Evolutionary conservation across 345 rosid genomes (phyloP).

Genomic region (Erodium maritimum): DNA sequence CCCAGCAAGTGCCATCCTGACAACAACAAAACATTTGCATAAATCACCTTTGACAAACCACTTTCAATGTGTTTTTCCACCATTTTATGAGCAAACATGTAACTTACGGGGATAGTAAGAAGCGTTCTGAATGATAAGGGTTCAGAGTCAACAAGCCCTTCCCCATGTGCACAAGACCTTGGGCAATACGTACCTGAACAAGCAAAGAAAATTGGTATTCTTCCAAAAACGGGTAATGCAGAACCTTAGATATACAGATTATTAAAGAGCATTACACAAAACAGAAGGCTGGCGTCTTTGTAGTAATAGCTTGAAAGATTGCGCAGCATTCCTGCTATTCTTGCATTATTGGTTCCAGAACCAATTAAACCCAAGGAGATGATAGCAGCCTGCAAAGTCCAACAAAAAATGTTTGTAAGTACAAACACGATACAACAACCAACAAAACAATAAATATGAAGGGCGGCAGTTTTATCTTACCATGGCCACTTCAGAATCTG

Average conservation of each 20-base stretch:
- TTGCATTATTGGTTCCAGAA: constrained; percentile 94
- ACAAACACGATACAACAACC: constrained; percentile 1
- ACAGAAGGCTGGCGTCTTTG: constrained; percentile 79
- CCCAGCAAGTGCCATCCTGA: constrained; percentile 88
- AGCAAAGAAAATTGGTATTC: not conserved
- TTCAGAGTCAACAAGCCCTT: constrained; percentile 85
- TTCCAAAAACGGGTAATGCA: not conserved
- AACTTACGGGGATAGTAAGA: constrained; percentile 80
- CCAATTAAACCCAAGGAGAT: constrained; percentile 91
- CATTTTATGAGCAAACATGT: not conserved
- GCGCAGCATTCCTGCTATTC: constrained; percentile 94
- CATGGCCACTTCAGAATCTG: constrained; percentile 97
- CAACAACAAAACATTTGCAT: not conserved
- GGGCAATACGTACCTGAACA: constrained; percentile 84
- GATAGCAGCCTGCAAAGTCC: constrained; percentile 61
- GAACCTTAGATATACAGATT: too few relatives aligned
- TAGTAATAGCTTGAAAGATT: constrained; percentile 90
- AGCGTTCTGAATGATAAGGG: constrained; percentile 89
- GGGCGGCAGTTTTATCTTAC: constrained; percentile 27
- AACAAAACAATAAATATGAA: not conserved
- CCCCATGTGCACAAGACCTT: constrained; percentile 88
- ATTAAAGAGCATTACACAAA: constrained; percentile 52
- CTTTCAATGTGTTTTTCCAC: not conserved
- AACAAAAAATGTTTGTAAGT: constrained; percentile 3
- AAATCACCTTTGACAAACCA: not conserved